phyloP scores from a whole-genome alignment of 176 grass and related monocot genomes.

The Cymbopogon citratus region DNA sequence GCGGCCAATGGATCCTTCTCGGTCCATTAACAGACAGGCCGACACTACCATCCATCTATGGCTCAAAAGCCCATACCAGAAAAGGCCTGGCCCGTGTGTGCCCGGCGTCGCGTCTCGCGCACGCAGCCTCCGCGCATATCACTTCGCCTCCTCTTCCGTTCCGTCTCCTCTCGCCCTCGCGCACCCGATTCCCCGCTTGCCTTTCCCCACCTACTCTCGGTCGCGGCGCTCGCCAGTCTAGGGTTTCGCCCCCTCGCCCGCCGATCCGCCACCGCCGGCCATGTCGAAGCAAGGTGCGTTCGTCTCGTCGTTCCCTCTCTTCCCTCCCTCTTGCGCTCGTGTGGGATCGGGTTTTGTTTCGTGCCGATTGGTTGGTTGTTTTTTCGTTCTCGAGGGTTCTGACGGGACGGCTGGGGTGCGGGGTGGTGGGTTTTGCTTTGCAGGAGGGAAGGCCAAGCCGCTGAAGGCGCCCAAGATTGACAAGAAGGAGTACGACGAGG shows the following conservation, averaged over 20 bases:
- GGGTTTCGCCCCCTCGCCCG: conserved; percentile 11
- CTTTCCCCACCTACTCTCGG: conserved; percentile 3
- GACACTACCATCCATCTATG: too few species aligned
- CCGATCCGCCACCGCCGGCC: background rate
- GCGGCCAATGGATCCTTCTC: background rate
- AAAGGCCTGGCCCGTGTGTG: background rate
- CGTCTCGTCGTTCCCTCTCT: too few species aligned
- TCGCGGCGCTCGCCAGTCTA: conserved; percentile 3
- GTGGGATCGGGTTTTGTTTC: background rate
- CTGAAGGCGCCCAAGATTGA: conserved; percentile 61
- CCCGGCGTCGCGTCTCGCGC: background rate
- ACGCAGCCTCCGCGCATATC: background rate
- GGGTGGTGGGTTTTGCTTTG: background rate
- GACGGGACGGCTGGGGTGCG: background rate
- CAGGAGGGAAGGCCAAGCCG: conserved; percentile 80
- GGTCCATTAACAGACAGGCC: background rate
- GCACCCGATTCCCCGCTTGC: background rate
- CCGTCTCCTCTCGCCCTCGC: background rate
- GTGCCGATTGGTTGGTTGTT: background rate
- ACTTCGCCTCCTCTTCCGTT: background rate
- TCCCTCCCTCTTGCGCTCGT: rapidly evolving
- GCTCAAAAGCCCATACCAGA: background rate
- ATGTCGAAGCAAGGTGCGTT: conserved; percentile 55
- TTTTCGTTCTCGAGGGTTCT: background rate
- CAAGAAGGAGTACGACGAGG: conserved; percentile 81